A percentile compares a stretch with the other conserved stretches of the same genome.
phyloP scores from a whole-genome alignment of 1,139 yeast species.

The Geotrichum carabidarum region DNA sequence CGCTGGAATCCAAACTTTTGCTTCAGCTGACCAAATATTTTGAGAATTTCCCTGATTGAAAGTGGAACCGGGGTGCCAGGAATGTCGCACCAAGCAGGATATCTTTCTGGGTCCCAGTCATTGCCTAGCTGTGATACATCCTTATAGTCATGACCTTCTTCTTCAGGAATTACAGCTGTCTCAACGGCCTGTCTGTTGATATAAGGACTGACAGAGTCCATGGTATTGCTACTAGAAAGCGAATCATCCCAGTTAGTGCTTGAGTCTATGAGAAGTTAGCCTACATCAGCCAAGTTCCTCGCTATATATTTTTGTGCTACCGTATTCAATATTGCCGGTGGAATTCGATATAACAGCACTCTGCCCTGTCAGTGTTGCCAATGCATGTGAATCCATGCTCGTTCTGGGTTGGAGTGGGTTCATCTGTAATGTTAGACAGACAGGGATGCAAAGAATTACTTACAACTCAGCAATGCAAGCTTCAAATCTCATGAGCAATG shows the following conservation, averaged over 20 bases:
- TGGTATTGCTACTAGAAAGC: constrained; percentile 3
- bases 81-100: constrained; percentile 53
- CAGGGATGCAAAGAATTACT: not conserved
- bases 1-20: constrained; percentile 69
- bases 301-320: constrained; percentile 3
- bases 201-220: constrained; percentile 17
- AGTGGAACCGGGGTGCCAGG: constrained; percentile 40
- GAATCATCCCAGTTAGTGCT: constrained; percentile 16
- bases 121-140: constrained; percentile 30
- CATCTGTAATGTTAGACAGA: not conserved
- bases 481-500: not conserved
- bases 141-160: constrained; percentile 7
- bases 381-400: constrained; percentile 14
- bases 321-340: constrained; percentile 13
- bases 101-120: constrained; percentile 45
- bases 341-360: constrained; percentile 4
- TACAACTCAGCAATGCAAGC: not conserved
- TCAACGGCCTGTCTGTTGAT: constrained; percentile 13
- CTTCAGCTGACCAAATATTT: constrained; percentile 56
- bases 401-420: not conserved
- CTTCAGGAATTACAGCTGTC: constrained; percentile 16
- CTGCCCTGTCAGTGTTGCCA: constrained; percentile 6
- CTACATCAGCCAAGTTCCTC: not conserved
- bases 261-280: constrained; percentile 7
- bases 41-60: constrained; percentile 51